A percentile compares a stretch with the other conserved stretches of the same genome.
phyloP scores from a whole-genome alignment of 345 rosid species.

The Dimocarpus longan region DNA sequence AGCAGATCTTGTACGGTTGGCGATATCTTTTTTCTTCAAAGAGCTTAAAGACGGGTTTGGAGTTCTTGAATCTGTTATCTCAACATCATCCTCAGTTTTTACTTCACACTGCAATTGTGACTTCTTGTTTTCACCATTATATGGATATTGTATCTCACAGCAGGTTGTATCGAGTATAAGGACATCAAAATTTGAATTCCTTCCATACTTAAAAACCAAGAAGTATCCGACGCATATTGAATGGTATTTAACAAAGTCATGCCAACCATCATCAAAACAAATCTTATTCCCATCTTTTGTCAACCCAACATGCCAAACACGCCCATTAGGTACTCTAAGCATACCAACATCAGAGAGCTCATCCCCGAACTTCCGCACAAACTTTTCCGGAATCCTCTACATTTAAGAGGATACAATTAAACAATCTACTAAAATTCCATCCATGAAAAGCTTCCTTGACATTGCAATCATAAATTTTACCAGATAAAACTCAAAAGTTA shows the following conservation, averaged over 20 bases:
- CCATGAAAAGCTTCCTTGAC: background rate
- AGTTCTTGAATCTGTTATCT: slow-evolving; percentile 11
- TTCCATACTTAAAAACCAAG: slow-evolving; percentile 41
- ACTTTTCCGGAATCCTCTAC: slow-evolving; percentile 44
- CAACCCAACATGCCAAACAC: slow-evolving; percentile 40
- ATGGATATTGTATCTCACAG: slow-evolving; percentile 40
- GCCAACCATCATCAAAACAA: slow-evolving; percentile 48
- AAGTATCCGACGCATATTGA: slow-evolving; percentile 35
- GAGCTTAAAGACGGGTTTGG: background rate
- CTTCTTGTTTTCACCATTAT: background rate
- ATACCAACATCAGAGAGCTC: slow-evolving; percentile 40
- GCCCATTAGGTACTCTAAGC: slow-evolving; percentile 35
- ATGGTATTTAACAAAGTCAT: slow-evolving; percentile 37
- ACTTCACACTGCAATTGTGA: background rate
- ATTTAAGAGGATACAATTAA: background rate
- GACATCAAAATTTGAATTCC: slow-evolving; percentile 38
- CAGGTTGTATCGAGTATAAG: slow-evolving; percentile 33
- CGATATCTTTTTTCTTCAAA: background rate
- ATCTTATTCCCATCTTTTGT: slow-evolving; percentile 23
- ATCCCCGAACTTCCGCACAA: slow-evolving; percentile 30
- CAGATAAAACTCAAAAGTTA: no score
- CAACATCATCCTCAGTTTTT: slow-evolving; percentile 30
- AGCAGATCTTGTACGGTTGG: background rate
- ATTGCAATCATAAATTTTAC: background rate
- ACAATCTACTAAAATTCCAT: background rate